Conservation (phyloP, 345 rosid species). For the Triadica sebifera region DNA sequence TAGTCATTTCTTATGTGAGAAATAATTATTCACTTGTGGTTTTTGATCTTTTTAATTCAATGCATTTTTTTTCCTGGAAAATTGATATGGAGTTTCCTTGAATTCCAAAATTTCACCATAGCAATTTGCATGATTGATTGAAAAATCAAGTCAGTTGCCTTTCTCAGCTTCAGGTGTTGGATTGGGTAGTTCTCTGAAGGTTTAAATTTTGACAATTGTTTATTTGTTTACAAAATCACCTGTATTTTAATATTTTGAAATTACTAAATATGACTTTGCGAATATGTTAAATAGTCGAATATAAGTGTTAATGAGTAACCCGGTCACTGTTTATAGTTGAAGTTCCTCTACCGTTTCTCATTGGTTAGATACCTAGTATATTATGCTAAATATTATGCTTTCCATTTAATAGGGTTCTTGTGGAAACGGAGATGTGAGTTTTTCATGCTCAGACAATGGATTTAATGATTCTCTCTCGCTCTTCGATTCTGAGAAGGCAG, state of each 20-base stretch:
- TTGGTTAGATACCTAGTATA: not conserved
- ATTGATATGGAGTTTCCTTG: not conserved
- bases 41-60: not conserved
- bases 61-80: conserved; percentile 5
- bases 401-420: conserved; percentile 37
- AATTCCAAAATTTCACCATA: not conserved
- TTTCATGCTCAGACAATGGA: conserved; percentile 49
- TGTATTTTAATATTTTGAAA: not conserved
- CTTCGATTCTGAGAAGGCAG: conserved; percentile 82
- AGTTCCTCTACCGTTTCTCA: not conserved
- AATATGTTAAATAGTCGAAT: not conserved
- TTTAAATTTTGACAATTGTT: not conserved
- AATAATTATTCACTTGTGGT: not conserved
- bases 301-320: not conserved
- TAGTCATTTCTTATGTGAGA: not conserved
- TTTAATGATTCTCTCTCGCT: conserved; percentile 41
- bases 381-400: conserved; percentile 5
- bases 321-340: not conserved
- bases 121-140: not conserved
- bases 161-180: not conserved
- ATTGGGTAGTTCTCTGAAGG: conserved; percentile 3
- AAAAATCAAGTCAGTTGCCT: conserved; percentile 5
- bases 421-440: conserved; percentile 52
- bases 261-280: not conserved
- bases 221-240: not conserved